Evolutionary conservation across 768 basidiomycete species (phyloP).

Genomic region (Hypholoma fasciculare): DNA sequence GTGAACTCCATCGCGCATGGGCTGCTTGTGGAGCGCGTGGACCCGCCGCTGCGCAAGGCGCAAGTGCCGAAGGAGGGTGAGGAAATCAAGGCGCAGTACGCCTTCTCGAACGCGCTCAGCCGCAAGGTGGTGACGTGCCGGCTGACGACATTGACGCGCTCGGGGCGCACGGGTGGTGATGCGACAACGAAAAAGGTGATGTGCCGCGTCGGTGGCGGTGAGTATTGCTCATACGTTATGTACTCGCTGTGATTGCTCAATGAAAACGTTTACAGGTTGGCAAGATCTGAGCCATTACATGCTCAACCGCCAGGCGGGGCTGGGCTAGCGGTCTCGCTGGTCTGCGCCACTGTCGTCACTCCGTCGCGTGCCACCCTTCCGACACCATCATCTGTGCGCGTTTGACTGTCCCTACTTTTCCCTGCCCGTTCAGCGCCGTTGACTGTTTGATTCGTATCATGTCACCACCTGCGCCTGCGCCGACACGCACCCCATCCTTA

Average conservation of each 20-base stretch:
- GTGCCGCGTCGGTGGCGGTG: slow-evolving; percentile 88
- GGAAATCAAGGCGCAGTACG: slow-evolving; percentile 83
- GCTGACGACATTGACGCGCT: slow-evolving; percentile 74
- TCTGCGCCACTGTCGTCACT: no score
- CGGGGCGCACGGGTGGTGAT: slow-evolving; percentile 46
- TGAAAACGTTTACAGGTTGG: slow-evolving; percentile 54
- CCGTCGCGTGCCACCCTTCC: no score
- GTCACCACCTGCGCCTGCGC: no score
- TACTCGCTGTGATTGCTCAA: neutral
- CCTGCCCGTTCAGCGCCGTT: no score
- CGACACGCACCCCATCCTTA: no score
- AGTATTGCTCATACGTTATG: slow-evolving; percentile 23
- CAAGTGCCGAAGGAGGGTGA: slow-evolving; percentile 66
- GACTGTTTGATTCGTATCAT: no score
- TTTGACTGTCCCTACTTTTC: no score
- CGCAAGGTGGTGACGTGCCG: slow-evolving; percentile 78
- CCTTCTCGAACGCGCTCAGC: slow-evolving; percentile 71
- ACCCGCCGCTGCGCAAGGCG: slow-evolving; percentile 63
- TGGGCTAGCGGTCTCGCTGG: slow-evolving; percentile 21
- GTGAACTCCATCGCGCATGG: slow-evolving; percentile 80
- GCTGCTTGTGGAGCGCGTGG: slow-evolving; percentile 75
- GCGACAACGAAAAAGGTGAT: slow-evolving; percentile 82
- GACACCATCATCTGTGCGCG: no score
- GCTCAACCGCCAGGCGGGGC: slow-evolving; percentile 72
- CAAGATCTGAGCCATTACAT: slow-evolving; percentile 79